These are phyloP conservation scores for Saposhnikovia divaricata DNA, from an alignment of 129 eudicot genomes.

Conservation along the genomic window DNA sequence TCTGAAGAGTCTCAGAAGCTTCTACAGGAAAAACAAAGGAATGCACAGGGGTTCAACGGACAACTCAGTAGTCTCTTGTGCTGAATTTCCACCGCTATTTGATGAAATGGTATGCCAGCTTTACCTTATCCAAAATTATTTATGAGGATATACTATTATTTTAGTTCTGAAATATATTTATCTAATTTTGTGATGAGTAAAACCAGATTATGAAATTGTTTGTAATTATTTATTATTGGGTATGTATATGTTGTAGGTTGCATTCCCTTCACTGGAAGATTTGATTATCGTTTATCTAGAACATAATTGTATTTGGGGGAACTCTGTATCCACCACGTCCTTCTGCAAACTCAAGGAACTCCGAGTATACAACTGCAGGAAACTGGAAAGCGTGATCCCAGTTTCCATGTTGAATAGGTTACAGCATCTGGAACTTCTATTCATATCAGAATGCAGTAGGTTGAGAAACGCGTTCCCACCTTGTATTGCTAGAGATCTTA, in stretches of 20 bases:
- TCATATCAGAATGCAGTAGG: neutral
- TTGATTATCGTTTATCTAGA: neutral
- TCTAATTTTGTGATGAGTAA: too few relatives aligned
- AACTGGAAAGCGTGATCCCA: neutral
- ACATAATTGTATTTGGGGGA: neutral
- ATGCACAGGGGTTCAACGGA: too few relatives aligned
- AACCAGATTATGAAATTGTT: too few relatives aligned
- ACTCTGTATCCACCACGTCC: neutral
- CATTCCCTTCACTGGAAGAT: neutral
- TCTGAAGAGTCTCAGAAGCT: neutral
- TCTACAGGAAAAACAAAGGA: neutral
- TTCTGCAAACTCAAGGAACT: neutral
- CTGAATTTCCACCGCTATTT: neutral
- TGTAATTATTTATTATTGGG: too few relatives aligned
- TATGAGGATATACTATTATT: too few relatives aligned
- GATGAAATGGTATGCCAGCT: neutral
- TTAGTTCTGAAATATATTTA: too few relatives aligned
- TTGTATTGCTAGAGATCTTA: neutral
- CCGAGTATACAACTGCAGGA: accelerated
- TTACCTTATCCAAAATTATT: neutral
- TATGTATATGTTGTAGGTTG: too few relatives aligned
- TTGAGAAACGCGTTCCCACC: neutral
- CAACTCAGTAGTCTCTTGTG: neutral
- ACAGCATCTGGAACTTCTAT: neutral
- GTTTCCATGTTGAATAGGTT: neutral